These are phyloP conservation scores for Neurospora africana DNA, from an alignment of 495 filamentous ascomycete species.

Conservation along the genomic window DNA sequence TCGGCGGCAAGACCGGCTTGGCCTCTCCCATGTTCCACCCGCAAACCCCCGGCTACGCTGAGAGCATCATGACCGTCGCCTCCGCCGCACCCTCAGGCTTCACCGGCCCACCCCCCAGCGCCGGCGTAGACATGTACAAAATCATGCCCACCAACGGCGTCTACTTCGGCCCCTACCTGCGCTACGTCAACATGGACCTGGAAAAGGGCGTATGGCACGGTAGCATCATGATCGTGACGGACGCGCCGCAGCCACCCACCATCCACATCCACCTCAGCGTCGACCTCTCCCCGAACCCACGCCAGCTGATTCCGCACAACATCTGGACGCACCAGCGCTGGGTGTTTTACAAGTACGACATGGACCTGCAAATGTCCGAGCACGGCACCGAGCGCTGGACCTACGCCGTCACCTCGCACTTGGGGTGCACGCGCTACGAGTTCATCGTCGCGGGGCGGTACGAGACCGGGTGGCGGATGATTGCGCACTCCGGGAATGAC, in stretches of 20 bases:
- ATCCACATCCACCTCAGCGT: constrained; percentile 90
- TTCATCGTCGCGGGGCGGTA: constrained; percentile 89
- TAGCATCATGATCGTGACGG: constrained; percentile 65
- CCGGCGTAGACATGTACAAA: constrained; percentile 87
- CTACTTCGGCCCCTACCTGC: constrained; percentile 91
- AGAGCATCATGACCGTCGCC: constrained; percentile 68
- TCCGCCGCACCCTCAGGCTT: constrained; percentile 67
- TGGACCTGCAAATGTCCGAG: constrained; percentile 88
- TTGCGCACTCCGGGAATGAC: constrained; percentile 91
- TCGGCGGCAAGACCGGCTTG: constrained; percentile 62
- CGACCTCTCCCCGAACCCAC: constrained; percentile 86
- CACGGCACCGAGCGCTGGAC: constrained; percentile 79
- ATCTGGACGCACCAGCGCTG: constrained; percentile 86
- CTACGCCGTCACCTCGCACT: constrained; percentile 92
- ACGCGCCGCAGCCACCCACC: constrained; percentile 86
- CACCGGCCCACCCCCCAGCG: constrained; percentile 70
- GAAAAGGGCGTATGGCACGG: constrained; percentile 87
- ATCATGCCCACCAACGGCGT: constrained; percentile 92
- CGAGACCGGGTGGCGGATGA: constrained; percentile 93
- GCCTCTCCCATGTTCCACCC: constrained; percentile 67
- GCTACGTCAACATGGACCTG: constrained; percentile 95
- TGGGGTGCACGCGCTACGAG: constrained; percentile 94
- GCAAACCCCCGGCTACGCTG: constrained; percentile 59
- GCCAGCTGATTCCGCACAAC: constrained; percentile 72
- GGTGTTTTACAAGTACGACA: constrained; percentile 92